These are phyloP conservation scores for Aspergillus brasiliensis DNA, from an alignment of 2,329 filamentous ascomycete genomes.

Conservation along the genomic window DNA sequence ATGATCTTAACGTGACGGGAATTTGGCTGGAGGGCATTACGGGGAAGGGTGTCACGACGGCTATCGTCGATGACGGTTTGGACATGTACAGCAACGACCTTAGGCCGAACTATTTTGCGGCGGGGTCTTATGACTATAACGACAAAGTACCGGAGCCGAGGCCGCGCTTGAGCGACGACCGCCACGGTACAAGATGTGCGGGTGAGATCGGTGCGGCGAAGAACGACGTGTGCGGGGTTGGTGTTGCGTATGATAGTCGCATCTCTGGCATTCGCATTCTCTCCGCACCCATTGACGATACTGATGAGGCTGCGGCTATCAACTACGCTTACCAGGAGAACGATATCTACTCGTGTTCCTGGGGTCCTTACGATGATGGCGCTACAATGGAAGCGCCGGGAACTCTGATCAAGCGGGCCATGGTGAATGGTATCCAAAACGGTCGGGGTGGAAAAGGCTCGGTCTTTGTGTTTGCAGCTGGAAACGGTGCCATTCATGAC, in stretches of 20 bases:
- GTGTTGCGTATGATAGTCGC: conserved; percentile 88
- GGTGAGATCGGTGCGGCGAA: conserved; percentile 90
- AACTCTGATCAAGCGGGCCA: conserved; percentile 82
- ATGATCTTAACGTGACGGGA: conserved; percentile 95
- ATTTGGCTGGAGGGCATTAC: conserved; percentile 91
- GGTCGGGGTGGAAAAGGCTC: conserved; percentile 82
- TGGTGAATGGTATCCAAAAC: conserved; percentile 88
- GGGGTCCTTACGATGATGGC: conserved; percentile 94
- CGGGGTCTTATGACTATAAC: conserved; percentile 95
- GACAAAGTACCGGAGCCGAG: conserved; percentile 76
- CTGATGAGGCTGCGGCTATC: conserved; percentile 88
- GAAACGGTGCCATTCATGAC: conserved; percentile 81
- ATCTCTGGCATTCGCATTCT: conserved; percentile 92
- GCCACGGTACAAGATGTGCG: conserved; percentile 89
- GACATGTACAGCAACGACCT: conserved; percentile 95
- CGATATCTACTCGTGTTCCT: conserved; percentile 97
- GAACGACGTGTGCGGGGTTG: conserved; percentile 93
- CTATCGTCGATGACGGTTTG: conserved; percentile 92
- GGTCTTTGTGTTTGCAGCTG: conserved; percentile 94
- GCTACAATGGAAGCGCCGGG: conserved; percentile 91
- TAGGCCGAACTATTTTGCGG: conserved; percentile 89
- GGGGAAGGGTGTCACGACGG: conserved; percentile 83
- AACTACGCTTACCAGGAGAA: conserved; percentile 91
- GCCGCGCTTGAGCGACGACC: conserved; percentile 81
- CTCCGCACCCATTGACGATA: conserved; percentile 84